Percentiles rank a stretch among this genome's conserved stretches.
Evolutionary conservation across 257 asterid genomes (phyloP).

Genomic region (Solanum pinnatisectum): DNA sequence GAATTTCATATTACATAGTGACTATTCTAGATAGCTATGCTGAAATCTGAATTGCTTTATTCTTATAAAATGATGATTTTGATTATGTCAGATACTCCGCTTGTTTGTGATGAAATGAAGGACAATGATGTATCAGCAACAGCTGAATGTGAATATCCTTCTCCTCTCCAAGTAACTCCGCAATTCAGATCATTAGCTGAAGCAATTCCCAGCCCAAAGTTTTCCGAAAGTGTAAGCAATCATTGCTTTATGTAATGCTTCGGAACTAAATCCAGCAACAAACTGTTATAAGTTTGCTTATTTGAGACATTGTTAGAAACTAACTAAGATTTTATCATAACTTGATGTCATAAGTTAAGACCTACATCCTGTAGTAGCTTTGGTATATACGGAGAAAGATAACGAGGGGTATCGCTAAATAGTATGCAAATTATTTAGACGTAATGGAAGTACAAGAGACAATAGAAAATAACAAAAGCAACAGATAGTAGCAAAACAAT

Average conservation of each 20-base stretch:
- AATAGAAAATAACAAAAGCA: no score
- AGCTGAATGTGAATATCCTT: conserved; percentile 27
- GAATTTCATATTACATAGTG: background rate
- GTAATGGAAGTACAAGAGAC: no score
- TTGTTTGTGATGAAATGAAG: background rate
- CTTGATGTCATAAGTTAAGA: background rate
- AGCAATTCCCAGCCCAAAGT: conserved; percentile 84
- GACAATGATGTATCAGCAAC: background rate
- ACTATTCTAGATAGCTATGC: background rate
- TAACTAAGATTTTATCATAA: background rate
- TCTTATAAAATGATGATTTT: background rate
- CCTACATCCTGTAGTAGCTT: background rate
- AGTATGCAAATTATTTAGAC: no score
- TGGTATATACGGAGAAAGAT: background rate
- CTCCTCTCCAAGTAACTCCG: conserved; percentile 83
- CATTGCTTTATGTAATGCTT: background rate
- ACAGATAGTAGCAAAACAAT: no score
- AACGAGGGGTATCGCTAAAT: no score
- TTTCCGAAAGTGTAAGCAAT: conserved; percentile 87
- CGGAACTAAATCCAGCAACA: background rate
- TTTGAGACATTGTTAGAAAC: background rate
- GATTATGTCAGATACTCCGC: background rate
- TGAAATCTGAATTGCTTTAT: background rate
- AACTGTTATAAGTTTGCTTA: background rate
- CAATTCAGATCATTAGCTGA: conserved; percentile 88